Conservation (phyloP, 2,329 filamentous ascomycete genomes). For the Myriosclerotinia scirpicola region DNA sequence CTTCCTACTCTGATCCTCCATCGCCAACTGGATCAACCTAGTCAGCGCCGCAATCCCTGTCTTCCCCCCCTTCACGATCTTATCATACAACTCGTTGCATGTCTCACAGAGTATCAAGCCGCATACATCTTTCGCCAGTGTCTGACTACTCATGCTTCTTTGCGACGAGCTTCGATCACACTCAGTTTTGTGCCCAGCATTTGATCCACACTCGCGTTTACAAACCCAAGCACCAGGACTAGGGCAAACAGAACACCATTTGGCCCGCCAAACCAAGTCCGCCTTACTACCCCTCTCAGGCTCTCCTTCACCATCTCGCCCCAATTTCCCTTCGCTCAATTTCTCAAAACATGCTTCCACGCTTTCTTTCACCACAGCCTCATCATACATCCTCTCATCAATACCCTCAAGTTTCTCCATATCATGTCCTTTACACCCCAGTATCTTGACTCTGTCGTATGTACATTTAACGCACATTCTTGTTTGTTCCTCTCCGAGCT, state of each 20-base stretch:
- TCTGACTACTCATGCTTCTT: background rate
- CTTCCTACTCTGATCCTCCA: background rate
- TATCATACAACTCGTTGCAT: slow-evolving; percentile 23
- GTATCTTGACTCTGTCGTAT: slow-evolving; percentile 27
- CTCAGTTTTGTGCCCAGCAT: background rate
- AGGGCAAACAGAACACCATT: slow-evolving; percentile 37
- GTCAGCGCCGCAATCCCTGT: background rate
- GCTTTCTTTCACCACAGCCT: slow-evolving; percentile 17
- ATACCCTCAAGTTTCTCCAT: slow-evolving; percentile 24
- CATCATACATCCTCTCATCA: slow-evolving; percentile 26
- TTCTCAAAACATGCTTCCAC: slow-evolving; percentile 19
- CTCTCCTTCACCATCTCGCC: background rate
- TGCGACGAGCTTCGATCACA: background rate
- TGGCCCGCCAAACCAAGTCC: slow-evolving; percentile 26
- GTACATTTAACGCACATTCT: slow-evolving; percentile 38
- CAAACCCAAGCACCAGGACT: slow-evolving; percentile 26
- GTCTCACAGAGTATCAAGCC: slow-evolving; percentile 34
- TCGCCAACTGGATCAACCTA: slow-evolving; percentile 1
- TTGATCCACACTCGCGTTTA: background rate
- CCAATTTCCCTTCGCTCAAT: background rate
- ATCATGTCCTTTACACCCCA: slow-evolving; percentile 30
- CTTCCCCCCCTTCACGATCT: slow-evolving; percentile 8
- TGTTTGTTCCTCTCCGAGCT: background rate
- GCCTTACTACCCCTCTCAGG: slow-evolving; percentile 17
- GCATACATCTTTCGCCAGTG: slow-evolving; percentile 26